A percentile compares a stretch with the other conserved stretches of the same genome.
phyloP scores from a whole-genome alignment of 225 moss, liverwort and hornwort species.

The Sphagnum contortum region DNA sequence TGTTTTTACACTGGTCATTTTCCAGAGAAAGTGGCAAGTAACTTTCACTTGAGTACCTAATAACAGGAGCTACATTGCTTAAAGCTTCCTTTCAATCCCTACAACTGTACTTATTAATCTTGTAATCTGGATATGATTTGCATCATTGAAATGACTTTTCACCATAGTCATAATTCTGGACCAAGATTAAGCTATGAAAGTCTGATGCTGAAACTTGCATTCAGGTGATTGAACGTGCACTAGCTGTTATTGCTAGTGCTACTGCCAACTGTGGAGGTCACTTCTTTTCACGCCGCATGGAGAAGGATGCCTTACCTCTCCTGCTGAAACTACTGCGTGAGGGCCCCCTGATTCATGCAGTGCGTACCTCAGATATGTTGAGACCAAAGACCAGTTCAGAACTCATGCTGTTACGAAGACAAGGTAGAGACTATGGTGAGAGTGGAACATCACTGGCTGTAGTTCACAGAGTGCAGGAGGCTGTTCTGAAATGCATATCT shows the following conservation, averaged over 20 bases:
- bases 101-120: too few relatives aligned
- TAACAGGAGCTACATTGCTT: too few relatives aligned
- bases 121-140: too few relatives aligned
- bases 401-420: constrained; percentile 35
- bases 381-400: constrained; percentile 50
- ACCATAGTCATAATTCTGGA: too few relatives aligned
- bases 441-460: constrained; percentile 40
- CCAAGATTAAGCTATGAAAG: too few relatives aligned
- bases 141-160: too few relatives aligned
- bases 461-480: constrained; percentile 67
- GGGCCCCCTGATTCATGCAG: constrained; percentile 28
- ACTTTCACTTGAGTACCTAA: too few relatives aligned
- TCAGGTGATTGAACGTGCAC: constrained; percentile 58
- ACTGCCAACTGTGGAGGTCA: constrained; percentile 69
- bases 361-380: constrained; percentile 37
- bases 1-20: too few relatives aligned
- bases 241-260: constrained; percentile 54
- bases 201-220: not conserved
- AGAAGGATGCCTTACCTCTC: constrained; percentile 72
- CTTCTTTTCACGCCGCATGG: constrained; percentile 82
- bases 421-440: constrained; percentile 41
- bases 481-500: constrained; percentile 60
- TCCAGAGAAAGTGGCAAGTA: too few relatives aligned
- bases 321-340: constrained; percentile 65
- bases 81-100: too few relatives aligned